Conservation (phyloP, 306 rosid genomes). For the Fagus sylvatica region DNA sequence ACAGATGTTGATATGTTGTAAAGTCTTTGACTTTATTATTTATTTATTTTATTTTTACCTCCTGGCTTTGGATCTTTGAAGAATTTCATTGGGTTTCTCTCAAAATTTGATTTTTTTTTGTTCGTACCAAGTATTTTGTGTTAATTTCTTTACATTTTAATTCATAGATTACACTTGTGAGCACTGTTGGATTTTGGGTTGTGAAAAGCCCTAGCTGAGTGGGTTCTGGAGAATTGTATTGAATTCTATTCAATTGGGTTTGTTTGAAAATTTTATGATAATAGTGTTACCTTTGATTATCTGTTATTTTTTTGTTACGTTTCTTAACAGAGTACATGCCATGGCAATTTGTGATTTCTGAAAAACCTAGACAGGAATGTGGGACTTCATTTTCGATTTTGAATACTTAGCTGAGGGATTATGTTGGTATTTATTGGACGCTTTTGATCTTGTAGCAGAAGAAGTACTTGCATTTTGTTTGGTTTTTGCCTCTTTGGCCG, state of each 20-base stretch:
- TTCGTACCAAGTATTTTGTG: background rate
- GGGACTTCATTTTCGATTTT: slow-evolving; percentile 35
- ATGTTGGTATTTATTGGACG: slow-evolving; percentile 40
- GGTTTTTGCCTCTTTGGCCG: slow-evolving; percentile 32
- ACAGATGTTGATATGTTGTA: background rate
- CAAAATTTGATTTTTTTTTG: background rate
- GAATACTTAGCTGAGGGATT: slow-evolving; percentile 39
- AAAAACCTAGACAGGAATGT: slow-evolving; percentile 24
- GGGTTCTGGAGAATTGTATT: background rate
- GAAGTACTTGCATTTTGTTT: slow-evolving; percentile 31
- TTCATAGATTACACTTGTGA: background rate
- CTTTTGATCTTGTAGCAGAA: slow-evolving; percentile 37
- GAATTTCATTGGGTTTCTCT: background rate
- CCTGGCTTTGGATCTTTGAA: slow-evolving; percentile 4
- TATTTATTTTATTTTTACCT: background rate
- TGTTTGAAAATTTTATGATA: background rate
- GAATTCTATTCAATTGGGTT: background rate
- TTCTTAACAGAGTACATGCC: slow-evolving; percentile 16
- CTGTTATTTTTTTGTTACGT: slow-evolving; percentile 1
- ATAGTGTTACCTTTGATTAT: background rate
- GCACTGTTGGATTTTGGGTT: background rate
- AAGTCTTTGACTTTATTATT: background rate
- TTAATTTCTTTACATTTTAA: background rate
- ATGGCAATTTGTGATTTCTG: slow-evolving; percentile 16
- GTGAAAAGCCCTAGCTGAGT: background rate